Conservation (phyloP, 2,329 filamentous ascomycete genomes). For the Rutstroemia sp. region DNA sequence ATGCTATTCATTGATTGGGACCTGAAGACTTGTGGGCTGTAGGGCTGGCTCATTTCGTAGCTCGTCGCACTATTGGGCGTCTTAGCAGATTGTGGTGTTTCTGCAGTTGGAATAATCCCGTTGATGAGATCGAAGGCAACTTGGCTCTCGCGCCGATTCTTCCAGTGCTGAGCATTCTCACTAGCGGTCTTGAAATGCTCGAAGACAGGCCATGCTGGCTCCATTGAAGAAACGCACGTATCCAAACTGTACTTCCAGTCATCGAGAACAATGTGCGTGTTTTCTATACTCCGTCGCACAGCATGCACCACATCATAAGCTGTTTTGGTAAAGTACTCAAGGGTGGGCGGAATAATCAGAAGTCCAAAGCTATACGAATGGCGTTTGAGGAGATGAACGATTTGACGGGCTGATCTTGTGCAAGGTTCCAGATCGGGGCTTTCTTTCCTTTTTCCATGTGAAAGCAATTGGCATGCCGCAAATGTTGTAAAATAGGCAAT, state of each 20-base stretch:
- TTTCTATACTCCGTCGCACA: conserved; percentile 25
- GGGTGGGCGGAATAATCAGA: conserved; percentile 34
- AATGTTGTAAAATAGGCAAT: conserved; percentile 26
- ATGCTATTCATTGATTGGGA: conserved; percentile 10
- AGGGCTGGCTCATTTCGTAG: conserved; percentile 16
- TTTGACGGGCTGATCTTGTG: conserved; percentile 31
- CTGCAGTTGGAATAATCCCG: conserved; percentile 16
- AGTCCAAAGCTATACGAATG: conserved; percentile 35
- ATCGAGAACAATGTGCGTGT: conserved; percentile 23
- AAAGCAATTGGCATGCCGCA: conserved; percentile 21
- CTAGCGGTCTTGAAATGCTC: conserved; percentile 18
- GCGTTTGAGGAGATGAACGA: conserved; percentile 31
- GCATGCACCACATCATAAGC: conserved; percentile 27
- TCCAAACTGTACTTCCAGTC: conserved; percentile 27
- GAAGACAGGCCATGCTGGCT: conserved; percentile 26
- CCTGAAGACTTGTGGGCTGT: conserved; percentile 17
- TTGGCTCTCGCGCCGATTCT: conserved; percentile 21
- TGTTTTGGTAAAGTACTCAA: conserved; percentile 33
- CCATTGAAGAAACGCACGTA: conserved; percentile 23
- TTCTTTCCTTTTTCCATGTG: conserved; percentile 14
- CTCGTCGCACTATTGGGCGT: conserved; percentile 21
- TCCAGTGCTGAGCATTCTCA: conserved; percentile 11
- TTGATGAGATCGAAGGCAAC: conserved; percentile 25
- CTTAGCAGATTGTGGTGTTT: conserved; percentile 18
- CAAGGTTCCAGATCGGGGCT: conserved; percentile 24